Conservation (phyloP, 1,139 yeast species). For the Candida tunisiensis region DNA sequence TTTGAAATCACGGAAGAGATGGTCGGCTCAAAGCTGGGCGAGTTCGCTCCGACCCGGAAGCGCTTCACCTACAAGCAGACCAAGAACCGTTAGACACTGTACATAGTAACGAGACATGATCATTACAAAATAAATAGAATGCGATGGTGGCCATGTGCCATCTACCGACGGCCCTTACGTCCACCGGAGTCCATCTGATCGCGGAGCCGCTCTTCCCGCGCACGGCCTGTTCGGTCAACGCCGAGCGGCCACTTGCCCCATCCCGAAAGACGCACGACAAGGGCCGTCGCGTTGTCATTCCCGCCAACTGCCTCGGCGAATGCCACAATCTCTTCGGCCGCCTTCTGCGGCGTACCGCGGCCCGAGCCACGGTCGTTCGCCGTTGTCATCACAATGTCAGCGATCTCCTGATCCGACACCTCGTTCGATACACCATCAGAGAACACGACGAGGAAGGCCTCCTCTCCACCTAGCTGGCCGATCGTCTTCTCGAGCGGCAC, state of each 20-base stretch:
- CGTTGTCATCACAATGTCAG: conserved; percentile 65
- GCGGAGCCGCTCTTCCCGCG: conserved; percentile 57
- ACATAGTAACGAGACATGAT: not conserved
- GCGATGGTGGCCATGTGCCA: not conserved
- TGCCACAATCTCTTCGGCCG: conserved; percentile 71
- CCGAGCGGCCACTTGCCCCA: conserved; percentile 86
- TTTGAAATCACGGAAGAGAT: conserved; percentile 80
- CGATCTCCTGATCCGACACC: conserved; percentile 79
- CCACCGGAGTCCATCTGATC: conserved; percentile 16
- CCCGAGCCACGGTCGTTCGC: conserved; percentile 50
- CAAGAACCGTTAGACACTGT: not conserved
- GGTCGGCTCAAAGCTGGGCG: conserved; percentile 97
- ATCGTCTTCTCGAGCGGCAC: not conserved
- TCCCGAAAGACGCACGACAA: conserved; percentile 63
- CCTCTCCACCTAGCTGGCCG: conserved; percentile 41
- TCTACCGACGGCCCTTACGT: not conserved
- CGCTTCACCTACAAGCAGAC: conserved; percentile 63
- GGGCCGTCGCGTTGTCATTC: conserved; percentile 86
- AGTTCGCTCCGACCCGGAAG: conserved; percentile 86
- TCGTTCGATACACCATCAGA: conserved; percentile 79
- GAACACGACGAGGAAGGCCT: conserved; percentile 58
- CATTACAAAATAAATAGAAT: too few species aligned
- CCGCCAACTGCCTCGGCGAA: conserved; percentile 83
- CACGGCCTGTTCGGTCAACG: conserved; percentile 63
- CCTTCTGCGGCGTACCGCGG: conserved; percentile 66